Evolutionary conservation across 148 eudicot genomes (phyloP).

Genomic region (Camellia sinensis): DNA sequence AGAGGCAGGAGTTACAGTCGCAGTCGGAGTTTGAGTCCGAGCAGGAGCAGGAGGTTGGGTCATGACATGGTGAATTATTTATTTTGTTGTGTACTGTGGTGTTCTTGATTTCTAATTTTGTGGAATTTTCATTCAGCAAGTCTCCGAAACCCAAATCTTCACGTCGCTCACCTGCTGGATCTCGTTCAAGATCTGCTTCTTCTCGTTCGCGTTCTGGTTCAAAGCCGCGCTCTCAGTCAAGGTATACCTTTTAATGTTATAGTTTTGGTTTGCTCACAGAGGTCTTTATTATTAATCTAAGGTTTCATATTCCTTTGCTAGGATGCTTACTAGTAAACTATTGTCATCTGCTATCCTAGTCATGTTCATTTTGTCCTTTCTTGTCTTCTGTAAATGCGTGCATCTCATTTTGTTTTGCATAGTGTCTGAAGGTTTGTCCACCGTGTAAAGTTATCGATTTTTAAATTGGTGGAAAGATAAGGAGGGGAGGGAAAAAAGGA

Average conservation of each 20-base stretch:
- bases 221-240: conserved; percentile 50
- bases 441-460: neutral
- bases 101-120: neutral
- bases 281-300: neutral
- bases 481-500: neutral
- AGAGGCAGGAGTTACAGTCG: conserved; percentile 62
- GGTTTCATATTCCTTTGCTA: neutral
- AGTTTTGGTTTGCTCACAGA: neutral
- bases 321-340: neutral
- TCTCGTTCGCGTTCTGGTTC: conserved; percentile 60
- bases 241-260: conserved; percentile 25
- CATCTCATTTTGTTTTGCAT: neutral
- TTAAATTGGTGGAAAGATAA: neutral
- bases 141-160: conserved; percentile 69
- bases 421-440: neutral
- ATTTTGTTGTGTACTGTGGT: neutral
- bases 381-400: neutral
- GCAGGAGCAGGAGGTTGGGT: conserved; percentile 58
- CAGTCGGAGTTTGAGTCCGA: conserved; percentile 50
- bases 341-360: neutral
- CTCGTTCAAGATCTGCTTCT: conserved; percentile 50
- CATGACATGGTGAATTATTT: neutral
- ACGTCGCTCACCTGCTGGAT: conserved; percentile 54
- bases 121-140: conserved; percentile 42
- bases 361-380: neutral